Conservation (phyloP, 2,329 filamentous ascomycete genomes). For the Penicillium sp. region DNA sequence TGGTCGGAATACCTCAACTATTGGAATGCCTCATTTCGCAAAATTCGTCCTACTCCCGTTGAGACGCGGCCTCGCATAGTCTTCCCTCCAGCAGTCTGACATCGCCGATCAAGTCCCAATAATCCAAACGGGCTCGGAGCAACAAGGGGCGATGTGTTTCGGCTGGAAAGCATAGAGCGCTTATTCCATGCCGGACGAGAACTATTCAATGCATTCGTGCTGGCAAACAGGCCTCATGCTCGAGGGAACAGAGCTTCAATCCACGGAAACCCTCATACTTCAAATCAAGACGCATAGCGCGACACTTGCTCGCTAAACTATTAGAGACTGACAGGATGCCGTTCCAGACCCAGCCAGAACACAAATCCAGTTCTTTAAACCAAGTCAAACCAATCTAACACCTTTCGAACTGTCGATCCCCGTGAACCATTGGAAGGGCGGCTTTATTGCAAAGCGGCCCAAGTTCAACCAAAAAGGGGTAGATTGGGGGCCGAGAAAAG, state of each 20-base stretch:
- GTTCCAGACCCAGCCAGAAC: slow-evolving; percentile 4
- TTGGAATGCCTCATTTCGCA: slow-evolving; percentile 5
- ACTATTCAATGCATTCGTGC: neutral
- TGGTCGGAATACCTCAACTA: slow-evolving; percentile 1
- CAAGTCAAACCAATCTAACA: neutral
- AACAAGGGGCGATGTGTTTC: slow-evolving; percentile 6
- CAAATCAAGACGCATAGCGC: slow-evolving; percentile 4
- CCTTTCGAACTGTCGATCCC: neutral
- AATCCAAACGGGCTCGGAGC: slow-evolving; percentile 3
- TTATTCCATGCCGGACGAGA: neutral
- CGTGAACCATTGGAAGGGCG: neutral
- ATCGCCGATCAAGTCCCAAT: slow-evolving; percentile 15
- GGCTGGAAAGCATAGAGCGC: neutral
- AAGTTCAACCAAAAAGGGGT: neutral
- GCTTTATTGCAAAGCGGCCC: slow-evolving; percentile 2
- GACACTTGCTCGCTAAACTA: slow-evolving; percentile 3
- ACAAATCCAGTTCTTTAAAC: slow-evolving; percentile 1
- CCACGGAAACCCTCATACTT: neutral
- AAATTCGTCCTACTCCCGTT: neutral
- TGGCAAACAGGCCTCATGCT: neutral
- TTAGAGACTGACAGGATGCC: slow-evolving; percentile 1
- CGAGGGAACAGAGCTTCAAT: neutral
- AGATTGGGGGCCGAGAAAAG: neutral
- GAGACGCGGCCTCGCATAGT: slow-evolving; percentile 8
- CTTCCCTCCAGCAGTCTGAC: slow-evolving; percentile 7